Percentiles rank a stretch among this genome's conserved stretches.
phyloP scores from a whole-genome alignment of 306 rosid species.

The Vigna hirtella region DNA sequence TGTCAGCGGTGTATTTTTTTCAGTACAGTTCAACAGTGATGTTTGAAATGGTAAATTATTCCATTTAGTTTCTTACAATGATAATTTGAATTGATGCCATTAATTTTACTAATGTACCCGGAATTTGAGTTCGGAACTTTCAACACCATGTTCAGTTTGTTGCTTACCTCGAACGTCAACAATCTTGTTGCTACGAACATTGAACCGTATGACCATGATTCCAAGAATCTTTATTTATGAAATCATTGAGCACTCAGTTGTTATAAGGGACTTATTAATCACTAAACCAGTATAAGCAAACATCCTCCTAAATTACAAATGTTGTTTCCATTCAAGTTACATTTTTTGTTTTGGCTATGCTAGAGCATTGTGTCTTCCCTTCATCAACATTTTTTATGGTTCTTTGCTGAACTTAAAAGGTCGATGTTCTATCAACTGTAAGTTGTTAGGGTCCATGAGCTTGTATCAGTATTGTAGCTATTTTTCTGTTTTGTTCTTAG shows the following conservation, averaged over 20 bases:
- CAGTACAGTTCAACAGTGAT: slow-evolving; percentile 2
- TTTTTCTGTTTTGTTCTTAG: not conserved
- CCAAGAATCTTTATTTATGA: slow-evolving; percentile 3
- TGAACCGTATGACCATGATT: not conserved
- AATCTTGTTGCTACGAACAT: not conserved
- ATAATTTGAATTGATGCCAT: not conserved
- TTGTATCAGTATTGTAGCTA: not conserved
- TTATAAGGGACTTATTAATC: not conserved
- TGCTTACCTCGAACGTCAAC: not conserved
- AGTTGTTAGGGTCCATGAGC: not conserved
- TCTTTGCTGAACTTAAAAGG: slow-evolving; percentile 11
- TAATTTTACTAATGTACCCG: not conserved
- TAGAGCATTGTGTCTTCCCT: slow-evolving; percentile 3
- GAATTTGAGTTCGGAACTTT: not conserved
- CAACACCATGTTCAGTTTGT: slow-evolving; percentile 10
- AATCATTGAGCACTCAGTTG: not conserved
- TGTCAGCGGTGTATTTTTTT: not conserved
- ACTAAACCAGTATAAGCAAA: slow-evolving; percentile 13
- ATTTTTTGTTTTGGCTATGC: not conserved
- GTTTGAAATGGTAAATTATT: not conserved
- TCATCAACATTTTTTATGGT: slow-evolving; percentile 17
- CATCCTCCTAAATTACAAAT: not conserved
- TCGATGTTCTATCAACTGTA: slow-evolving; percentile 10
- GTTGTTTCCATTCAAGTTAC: not conserved
- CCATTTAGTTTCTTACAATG: not conserved